phyloP scores from a whole-genome alignment of 768 basidiomycete genomes.

The Mycena pura region DNA sequence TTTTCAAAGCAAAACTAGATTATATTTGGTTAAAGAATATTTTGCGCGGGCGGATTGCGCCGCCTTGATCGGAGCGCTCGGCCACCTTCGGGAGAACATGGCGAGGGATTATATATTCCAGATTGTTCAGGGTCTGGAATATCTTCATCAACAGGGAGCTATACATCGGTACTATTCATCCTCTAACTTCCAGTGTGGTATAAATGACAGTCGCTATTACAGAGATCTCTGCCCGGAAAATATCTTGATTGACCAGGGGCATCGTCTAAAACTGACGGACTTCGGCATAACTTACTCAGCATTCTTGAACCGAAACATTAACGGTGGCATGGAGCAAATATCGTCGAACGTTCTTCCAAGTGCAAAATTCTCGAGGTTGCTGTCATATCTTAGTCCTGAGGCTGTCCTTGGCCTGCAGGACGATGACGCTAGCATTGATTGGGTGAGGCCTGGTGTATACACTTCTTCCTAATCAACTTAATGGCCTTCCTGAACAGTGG shows the following conservation, averaged over 20 bases:
- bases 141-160: slow-evolving; percentile 1
- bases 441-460: neutral
- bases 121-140: neutral
- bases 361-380: neutral
- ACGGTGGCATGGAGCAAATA: neutral
- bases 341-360: neutral
- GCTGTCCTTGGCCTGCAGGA: slow-evolving; percentile 7
- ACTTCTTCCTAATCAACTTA: neutral
- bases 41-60: neutral
- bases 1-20: slow-evolving; percentile 3
- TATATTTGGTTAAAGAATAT: slow-evolving; percentile 7
- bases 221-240: slow-evolving; percentile 10
- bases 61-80: neutral
- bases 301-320: slow-evolving; percentile 1
- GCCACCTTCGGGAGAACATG: neutral
- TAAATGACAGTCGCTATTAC: neutral
- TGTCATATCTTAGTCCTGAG: slow-evolving; percentile 6
- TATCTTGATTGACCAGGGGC: neutral
- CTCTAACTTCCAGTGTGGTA: neutral
- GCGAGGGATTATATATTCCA: neutral
- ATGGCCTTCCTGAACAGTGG: neutral
- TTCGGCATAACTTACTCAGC: slow-evolving; percentile 1
- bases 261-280: neutral
- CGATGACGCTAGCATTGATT: slow-evolving; percentile 1
- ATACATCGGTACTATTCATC: neutral